Conservation (phyloP, 352 stramenopile species). For the Ophiocytium majus region DNA sequence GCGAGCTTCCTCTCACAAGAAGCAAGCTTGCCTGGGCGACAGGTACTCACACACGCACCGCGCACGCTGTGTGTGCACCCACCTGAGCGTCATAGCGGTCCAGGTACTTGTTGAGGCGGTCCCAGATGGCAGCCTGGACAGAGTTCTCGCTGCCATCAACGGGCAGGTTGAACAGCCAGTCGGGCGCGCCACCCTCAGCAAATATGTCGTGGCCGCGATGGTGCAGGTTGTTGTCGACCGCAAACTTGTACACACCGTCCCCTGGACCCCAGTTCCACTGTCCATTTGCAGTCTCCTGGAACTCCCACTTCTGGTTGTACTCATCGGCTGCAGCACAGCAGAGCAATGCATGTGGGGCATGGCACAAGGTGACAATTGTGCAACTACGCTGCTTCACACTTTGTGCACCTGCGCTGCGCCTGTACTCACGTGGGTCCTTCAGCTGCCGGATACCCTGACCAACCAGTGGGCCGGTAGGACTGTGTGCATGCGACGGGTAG, state of each 20-base stretch:
- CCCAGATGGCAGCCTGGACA: background rate
- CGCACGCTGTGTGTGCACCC: too few species aligned
- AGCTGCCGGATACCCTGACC: too few species aligned
- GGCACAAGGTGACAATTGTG: too few species aligned
- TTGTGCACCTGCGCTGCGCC: too few species aligned
- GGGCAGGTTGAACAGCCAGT: background rate
- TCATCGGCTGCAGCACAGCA: background rate
- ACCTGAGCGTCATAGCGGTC: background rate
- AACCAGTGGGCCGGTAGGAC: too few species aligned
- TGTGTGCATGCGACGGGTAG: too few species aligned
- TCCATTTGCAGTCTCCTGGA: background rate
- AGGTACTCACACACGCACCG: too few species aligned
- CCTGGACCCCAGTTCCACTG: background rate
- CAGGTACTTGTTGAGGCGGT: background rate
- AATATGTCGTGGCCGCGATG: background rate
- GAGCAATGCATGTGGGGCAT: too few species aligned
- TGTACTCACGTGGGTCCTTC: too few species aligned
- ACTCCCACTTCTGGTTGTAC: background rate
- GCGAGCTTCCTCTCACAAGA: too few species aligned
- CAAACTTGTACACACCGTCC: constrained; percentile 11
- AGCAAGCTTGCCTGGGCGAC: too few species aligned
- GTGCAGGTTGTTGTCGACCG: background rate
- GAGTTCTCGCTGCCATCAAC: background rate
- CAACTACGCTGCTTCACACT: too few species aligned
- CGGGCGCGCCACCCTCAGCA: background rate